Percentiles rank a stretch among this genome's conserved stretches.
These are phyloP conservation scores for Amylocarpus encephaloides DNA, from an alignment of 2,329 filamentous ascomycete genomes.

Conservation along the genomic window DNA sequence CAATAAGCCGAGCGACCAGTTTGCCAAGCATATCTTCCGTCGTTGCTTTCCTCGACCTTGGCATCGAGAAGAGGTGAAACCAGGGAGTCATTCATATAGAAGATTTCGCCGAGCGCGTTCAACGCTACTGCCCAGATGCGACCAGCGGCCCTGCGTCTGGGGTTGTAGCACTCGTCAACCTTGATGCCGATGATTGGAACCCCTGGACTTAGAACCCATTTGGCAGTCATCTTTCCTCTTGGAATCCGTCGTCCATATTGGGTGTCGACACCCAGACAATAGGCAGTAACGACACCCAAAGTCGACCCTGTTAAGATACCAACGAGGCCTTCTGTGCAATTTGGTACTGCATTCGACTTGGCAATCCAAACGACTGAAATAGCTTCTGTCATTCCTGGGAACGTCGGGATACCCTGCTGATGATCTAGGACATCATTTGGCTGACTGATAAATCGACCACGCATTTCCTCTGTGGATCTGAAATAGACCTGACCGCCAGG, in stretches of 20 bases:
- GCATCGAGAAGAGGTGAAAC: slow-evolving; percentile 43
- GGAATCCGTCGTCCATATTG: slow-evolving; percentile 56
- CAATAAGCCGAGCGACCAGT: slow-evolving; percentile 74
- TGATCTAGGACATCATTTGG: slow-evolving; percentile 55
- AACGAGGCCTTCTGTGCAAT: slow-evolving; percentile 67
- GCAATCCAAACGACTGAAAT: slow-evolving; percentile 84
- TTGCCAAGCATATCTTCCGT: slow-evolving; percentile 67
- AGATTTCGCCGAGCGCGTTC: slow-evolving; percentile 89
- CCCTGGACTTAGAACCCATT: slow-evolving; percentile 86
- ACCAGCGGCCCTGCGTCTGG: slow-evolving; percentile 59
- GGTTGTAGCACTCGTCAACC: slow-evolving; percentile 76
- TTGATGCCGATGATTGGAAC: slow-evolving; percentile 82
- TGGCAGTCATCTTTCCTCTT: slow-evolving; percentile 74
- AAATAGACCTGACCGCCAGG: slow-evolving; percentile 78
- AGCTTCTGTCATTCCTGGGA: slow-evolving; percentile 63
- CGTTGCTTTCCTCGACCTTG: slow-evolving; percentile 43
- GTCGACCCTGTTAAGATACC: slow-evolving; percentile 82
- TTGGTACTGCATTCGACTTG: slow-evolving; percentile 67
- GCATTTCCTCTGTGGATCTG: slow-evolving; percentile 65
- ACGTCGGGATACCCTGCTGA: slow-evolving; percentile 67
- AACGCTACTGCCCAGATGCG: slow-evolving; percentile 89
- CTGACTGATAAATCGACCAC: slow-evolving; percentile 66
- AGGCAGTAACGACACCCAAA: slow-evolving; percentile 74
- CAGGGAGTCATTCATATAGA: slow-evolving; percentile 71
- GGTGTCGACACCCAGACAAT: slow-evolving; percentile 58